Evolutionary conservation across 1,284 basidiomycete genomes (phyloP).

Genomic region (Phellopilus nigrolimitatus): DNA sequence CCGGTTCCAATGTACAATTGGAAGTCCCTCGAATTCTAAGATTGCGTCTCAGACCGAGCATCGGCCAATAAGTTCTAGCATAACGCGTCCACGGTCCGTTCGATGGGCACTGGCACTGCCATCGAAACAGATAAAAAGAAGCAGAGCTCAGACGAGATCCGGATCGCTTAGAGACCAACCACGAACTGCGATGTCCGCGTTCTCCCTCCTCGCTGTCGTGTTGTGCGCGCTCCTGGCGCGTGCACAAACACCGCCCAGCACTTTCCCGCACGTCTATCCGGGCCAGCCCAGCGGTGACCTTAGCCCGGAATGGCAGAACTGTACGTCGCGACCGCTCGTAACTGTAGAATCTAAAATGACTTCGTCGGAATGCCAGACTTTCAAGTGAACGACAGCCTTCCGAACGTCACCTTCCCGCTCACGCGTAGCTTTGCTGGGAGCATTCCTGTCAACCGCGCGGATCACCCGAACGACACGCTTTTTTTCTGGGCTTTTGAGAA

Average conservation of each 20-base stretch:
- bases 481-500: constrained; percentile 72
- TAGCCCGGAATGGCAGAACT: constrained; percentile 15
- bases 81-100: too few species aligned
- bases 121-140: too few species aligned
- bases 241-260: constrained; percentile 10
- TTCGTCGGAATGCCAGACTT: constrained; percentile 28
- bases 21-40: too few species aligned
- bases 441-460: constrained; percentile 55
- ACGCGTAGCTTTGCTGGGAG: constrained; percentile 63
- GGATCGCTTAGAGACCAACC: too few species aligned
- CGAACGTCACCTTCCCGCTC: constrained; percentile 58
- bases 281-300: constrained; percentile 14
- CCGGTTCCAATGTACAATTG: too few species aligned
- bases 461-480: constrained; percentile 64
- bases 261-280: constrained; percentile 16
- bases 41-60: too few species aligned
- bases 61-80: too few species aligned
- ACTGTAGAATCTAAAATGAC: background rate
- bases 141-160: too few species aligned
- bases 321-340: background rate
- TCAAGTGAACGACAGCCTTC: constrained; percentile 48
- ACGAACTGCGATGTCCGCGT: constrained; percentile 1
- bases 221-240: background rate
- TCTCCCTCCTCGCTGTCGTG: background rate
- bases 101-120: too few species aligned